Base-by-base conservation (phyloP, 257 asterid species). In the Parsonsia alboflavescens region DNA sequence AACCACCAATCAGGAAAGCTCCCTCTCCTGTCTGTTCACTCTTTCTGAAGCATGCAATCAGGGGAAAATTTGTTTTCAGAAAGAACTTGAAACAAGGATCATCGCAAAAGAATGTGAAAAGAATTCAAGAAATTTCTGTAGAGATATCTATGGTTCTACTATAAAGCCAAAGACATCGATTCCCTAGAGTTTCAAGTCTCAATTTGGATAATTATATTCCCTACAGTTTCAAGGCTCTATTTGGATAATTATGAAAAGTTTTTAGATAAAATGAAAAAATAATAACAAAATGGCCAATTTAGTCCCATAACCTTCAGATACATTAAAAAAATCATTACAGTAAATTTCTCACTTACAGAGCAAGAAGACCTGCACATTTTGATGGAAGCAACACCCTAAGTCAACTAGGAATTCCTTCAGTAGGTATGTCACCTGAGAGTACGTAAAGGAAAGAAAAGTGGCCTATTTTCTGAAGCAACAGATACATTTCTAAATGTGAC, bases 341-440 rank as follows among this genome's bases (percentile, higher is more conserved):
- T 28, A 49, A 45, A 77, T 63, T 70, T 78, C 48, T 74, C 76
- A 82, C 99, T 86, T 84, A 95, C 99, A 86, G 84, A 66, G 82
- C 90, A 73, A 97, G 96, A 64, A 92, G 93, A 66, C 98, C 99
- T 36, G 84, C 86, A 79, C 96, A 94, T 84, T 77, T 85, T 71
- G 93, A 80, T 50, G 99, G 97, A 84, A 94, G 93, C 80, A 92
- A 81, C 85, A 94, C 93, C 80, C 85, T 92, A 22, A 94, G 89
- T 84, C 92, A 80, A 85, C 96, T 90, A 42, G 99, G 99, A 74
- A 94, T 94, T 79, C 99, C 99, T 84, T 94, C 99, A 30, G 98
- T 94, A 78, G 97, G 99, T 80, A 94, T 86, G 82, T 93, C 98
- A 77, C 99, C 99, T 94, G 78, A 75, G 70, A 70, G 70, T 45